Evolutionary conservation across 768 basidiomycete genomes (phyloP).

Genomic region (Boletus bicolor): DNA sequence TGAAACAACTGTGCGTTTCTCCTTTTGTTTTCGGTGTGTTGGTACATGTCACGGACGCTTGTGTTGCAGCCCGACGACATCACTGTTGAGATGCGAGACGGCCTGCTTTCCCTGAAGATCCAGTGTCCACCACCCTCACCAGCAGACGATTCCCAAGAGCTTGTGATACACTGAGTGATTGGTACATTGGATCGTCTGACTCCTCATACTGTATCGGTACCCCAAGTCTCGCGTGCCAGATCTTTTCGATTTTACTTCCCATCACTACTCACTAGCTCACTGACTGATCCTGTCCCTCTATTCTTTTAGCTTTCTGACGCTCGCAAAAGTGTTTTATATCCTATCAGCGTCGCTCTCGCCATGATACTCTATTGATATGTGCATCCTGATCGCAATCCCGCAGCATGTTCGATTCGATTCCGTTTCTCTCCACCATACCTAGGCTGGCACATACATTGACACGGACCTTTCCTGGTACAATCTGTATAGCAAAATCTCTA

Average conservation of each 20-base stretch:
- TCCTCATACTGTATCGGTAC: conserved; percentile 1
- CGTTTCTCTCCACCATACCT: background rate
- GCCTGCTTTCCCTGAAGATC: conserved; percentile 56
- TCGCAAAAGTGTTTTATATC: background rate
- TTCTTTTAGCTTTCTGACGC: conserved; percentile 5
- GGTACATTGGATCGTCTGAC: conserved; percentile 14
- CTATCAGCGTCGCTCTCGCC: background rate
- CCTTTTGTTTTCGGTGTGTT: conserved; percentile 7
- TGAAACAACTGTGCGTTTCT: conserved; percentile 50
- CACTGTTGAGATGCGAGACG: conserved; percentile 54
- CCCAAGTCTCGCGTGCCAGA: conserved; percentile 1
- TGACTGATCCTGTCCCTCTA: background rate
- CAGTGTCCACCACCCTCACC: conserved; percentile 45
- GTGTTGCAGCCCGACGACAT: conserved; percentile 50
- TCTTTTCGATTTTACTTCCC: background rate
- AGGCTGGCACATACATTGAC: conserved; percentile 1
- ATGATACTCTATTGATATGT: background rate
- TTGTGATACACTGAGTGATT: conserved; percentile 46
- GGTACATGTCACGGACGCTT: conserved; percentile 5
- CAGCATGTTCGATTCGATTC: background rate
- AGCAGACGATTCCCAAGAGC: conserved; percentile 42
- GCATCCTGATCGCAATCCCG: background rate
- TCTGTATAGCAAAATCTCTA: conserved; percentile 8
- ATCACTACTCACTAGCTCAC: conserved; percentile 15
- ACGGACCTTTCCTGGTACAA: conserved; percentile 2